phyloP scores from a whole-genome alignment of 2,329 filamentous ascomycete genomes.

The Epichloe sibirici region DNA sequence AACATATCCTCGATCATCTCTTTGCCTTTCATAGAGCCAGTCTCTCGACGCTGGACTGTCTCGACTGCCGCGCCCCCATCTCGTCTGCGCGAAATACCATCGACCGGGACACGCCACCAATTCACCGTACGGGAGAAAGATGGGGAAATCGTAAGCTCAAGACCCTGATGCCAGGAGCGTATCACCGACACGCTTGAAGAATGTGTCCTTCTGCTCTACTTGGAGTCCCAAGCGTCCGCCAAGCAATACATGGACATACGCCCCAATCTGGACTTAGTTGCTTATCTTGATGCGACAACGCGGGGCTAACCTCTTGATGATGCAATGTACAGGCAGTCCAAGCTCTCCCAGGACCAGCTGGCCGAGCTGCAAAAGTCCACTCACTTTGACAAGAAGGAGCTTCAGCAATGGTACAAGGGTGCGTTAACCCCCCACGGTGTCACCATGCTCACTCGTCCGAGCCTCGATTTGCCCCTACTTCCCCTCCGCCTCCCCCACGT shows the following conservation, averaged over 20 bases:
- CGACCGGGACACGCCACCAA: not conserved
- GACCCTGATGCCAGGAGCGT: not conserved
- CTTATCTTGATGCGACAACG: slow-evolving; percentile 1
- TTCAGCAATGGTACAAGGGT: slow-evolving; percentile 99
- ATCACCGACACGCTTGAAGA: not conserved
- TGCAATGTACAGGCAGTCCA: slow-evolving; percentile 64
- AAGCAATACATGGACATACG: not conserved
- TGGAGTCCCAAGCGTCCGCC: not conserved
- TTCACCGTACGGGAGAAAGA: not conserved
- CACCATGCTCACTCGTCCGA: not conserved
- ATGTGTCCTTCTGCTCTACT: too few relatives aligned
- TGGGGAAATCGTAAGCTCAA: slow-evolving; percentile 8
- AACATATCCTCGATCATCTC: not conserved
- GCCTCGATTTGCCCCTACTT: too few relatives aligned
- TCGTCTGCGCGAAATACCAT: not conserved
- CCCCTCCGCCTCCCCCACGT: not conserved
- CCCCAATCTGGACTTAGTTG: not conserved
- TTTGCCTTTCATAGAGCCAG: not conserved
- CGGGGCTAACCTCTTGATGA: slow-evolving; percentile 11
- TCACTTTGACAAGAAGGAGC: slow-evolving; percentile 98
- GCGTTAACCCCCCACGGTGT: not conserved
- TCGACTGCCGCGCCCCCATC: too few relatives aligned
- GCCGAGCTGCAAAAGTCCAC: slow-evolving; percentile 91
- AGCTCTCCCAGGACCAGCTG: slow-evolving; percentile 93
- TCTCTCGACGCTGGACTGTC: too few relatives aligned